Conservation (phyloP, 2,329 filamentous ascomycete species). For the Claviceps sp. region DNA sequence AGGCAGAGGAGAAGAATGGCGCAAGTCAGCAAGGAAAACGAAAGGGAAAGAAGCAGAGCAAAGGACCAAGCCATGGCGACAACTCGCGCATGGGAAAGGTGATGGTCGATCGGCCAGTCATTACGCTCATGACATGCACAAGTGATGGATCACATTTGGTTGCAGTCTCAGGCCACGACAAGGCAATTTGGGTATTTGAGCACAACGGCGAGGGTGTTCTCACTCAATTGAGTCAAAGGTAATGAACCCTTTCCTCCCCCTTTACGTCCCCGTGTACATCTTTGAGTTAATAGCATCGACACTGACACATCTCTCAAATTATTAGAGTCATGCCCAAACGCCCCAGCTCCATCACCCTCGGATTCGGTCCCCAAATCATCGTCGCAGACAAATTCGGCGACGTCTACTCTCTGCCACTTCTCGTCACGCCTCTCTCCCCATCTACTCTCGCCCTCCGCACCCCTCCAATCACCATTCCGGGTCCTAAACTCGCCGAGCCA, state of each 20-base stretch:
- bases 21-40: constrained; percentile 10
- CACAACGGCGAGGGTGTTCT: constrained; percentile 49
- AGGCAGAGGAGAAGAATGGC: constrained; percentile 7
- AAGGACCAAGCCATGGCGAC: constrained; percentile 11
- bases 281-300: no score
- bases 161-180: constrained; percentile 81
- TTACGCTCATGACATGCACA: constrained; percentile 56
- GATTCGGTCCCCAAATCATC: constrained; percentile 60
- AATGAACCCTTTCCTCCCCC: constrained; percentile 6
- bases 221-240: constrained; percentile 60
- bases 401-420: constrained; percentile 74
- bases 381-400: constrained; percentile 94
- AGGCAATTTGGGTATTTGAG: constrained; percentile 72
- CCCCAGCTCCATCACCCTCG: constrained; percentile 62
- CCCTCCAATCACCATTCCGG: background rate
- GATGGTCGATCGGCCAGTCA: constrained; percentile 43
- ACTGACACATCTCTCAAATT: constrained; percentile 19
- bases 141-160: constrained; percentile 54
- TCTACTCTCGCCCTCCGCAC: constrained; percentile 6
- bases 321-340: constrained; percentile 69
- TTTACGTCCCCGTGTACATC: background rate
- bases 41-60: constrained; percentile 18
- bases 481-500: constrained; percentile 25
- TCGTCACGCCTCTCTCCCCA: constrained; percentile 12
- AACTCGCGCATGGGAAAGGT: constrained; percentile 14